Conservation (phyloP, 2,329 filamentous ascomycete genomes). For the Cercospora janseana region DNA sequence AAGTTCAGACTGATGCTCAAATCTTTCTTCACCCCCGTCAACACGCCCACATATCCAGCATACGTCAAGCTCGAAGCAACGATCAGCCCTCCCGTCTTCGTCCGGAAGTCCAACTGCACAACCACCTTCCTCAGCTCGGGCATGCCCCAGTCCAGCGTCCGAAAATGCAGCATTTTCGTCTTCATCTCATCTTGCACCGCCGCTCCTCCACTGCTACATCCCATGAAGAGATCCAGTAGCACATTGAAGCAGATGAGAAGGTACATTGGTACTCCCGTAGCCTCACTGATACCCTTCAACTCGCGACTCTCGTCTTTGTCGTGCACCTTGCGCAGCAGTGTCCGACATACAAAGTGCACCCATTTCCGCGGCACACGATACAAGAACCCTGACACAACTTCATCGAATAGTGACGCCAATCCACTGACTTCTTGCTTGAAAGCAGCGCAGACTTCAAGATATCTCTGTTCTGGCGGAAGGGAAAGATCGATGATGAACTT, state of each 20-base stretch:
- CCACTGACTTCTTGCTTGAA: conserved; percentile 47
- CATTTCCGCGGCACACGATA: conserved; percentile 33
- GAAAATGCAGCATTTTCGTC: conserved; percentile 53
- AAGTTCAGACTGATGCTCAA: conserved; percentile 54
- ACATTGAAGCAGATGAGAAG: conserved; percentile 63
- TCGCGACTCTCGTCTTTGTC: conserved; percentile 60
- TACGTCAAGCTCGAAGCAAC: conserved; percentile 52
- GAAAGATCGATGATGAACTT: conserved; percentile 53
- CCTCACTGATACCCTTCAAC: conserved; percentile 56
- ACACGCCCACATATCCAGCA: conserved; percentile 52
- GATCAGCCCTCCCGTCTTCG: conserved; percentile 37
- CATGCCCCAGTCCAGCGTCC: conserved; percentile 53
- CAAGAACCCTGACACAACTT: conserved; percentile 44
- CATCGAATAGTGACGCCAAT: conserved; percentile 53
- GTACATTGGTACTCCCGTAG: conserved; percentile 55
- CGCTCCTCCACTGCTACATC: conserved; percentile 61
- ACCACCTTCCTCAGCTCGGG: conserved; percentile 43
- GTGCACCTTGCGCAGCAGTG: conserved; percentile 53
- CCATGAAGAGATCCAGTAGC: conserved; percentile 62
- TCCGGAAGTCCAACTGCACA: conserved; percentile 44
- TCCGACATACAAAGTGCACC: conserved; percentile 42
- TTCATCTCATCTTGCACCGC: conserved; percentile 30
- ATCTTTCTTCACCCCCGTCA: conserved; percentile 51
- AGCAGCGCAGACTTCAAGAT: conserved; percentile 48
- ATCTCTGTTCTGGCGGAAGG: conserved; percentile 53